Evolutionary conservation across 2,329 filamentous ascomycete genomes (phyloP), one percentile per base, ranked within the genome.

Genomic region (Dactylella cylindrospora): DNA sequence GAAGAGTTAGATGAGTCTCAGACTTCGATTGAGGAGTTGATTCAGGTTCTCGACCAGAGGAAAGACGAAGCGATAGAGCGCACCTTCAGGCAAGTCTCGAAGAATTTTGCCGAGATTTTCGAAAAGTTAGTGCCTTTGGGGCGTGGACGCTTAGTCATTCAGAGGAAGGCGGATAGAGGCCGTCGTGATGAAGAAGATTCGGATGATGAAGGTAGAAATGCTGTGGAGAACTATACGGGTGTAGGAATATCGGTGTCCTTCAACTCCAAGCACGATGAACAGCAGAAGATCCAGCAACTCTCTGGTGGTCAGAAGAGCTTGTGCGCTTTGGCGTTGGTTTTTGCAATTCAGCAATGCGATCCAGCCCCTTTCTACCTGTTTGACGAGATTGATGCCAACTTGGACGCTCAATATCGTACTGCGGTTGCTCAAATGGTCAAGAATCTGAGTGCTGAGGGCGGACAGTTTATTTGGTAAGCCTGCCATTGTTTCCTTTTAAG

Each of bases 351-450:
- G 74, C 88, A 90, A 68, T 95, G 91, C 60, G 93, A 98, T 72
- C 93, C 91, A 7, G 94, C 91, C 36, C 93, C 93, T 1, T 97
- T 98, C 79, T 96, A 98, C 72, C 90, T 98, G 70, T 98, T 98
- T 69, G 93, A 98, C 73, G 93, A 98, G 74, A 95, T 98, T 66
- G 93, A 98, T 71, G 93, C 93, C 73, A 98, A 98, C 72, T 81
- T 98, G 19, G 93, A 98, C 72, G 67, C 93, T 0, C 93, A 98
- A 74, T 98, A 98, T 76, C 86, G 93, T 64, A 96, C 93, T 1
- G 91, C 93, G 0, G 93, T 98, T 8, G 93, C 93, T 2, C 81
- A 88, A 53, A 88, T 97, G 76, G 79, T 98, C 17, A 79, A 91
- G 70, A 50, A 90, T 89, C 65, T 88, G 84, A 10, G 74, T 40